phyloP scores from a whole-genome alignment of 805 yeast genomes.

The Metschnikowia proteae region DNA sequence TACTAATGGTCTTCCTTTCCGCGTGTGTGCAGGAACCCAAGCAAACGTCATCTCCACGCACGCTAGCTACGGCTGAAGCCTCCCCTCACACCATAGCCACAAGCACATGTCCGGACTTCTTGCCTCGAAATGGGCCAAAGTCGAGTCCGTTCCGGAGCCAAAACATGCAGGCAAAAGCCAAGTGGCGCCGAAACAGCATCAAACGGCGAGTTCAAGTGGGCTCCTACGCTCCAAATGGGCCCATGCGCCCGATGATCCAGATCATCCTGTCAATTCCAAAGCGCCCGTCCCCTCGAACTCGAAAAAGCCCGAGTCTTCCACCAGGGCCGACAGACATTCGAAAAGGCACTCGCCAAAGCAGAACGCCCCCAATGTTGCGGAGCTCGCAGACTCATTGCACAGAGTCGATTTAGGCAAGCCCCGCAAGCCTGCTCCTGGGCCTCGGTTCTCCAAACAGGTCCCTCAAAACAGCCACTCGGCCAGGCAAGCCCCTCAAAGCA shows the following conservation, averaged over 20 bases:
- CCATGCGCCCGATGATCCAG: conserved; percentile 10
- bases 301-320: neutral
- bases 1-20: neutral
- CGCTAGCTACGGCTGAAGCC: neutral
- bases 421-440: neutral
- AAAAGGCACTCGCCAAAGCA: neutral
- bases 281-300: neutral
- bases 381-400: neutral
- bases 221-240: conserved; percentile 34
- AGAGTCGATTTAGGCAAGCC: neutral
- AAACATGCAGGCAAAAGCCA: neutral
- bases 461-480: neutral
- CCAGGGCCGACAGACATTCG: neutral
- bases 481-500: neutral
- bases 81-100: neutral
- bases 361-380: neutral
- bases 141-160: conserved; percentile 13
- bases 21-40: conserved; percentile 1
- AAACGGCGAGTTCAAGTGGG: neutral
- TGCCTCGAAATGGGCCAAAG: conserved; percentile 37
- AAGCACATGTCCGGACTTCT: conserved; percentile 19
- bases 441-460: neutral
- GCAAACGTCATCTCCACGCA: neutral
- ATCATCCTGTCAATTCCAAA: neutral
- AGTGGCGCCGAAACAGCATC: neutral